Evolutionary conservation across 768 basidiomycete species (phyloP).

Genomic region (Paxillus rubicundulus): DNA sequence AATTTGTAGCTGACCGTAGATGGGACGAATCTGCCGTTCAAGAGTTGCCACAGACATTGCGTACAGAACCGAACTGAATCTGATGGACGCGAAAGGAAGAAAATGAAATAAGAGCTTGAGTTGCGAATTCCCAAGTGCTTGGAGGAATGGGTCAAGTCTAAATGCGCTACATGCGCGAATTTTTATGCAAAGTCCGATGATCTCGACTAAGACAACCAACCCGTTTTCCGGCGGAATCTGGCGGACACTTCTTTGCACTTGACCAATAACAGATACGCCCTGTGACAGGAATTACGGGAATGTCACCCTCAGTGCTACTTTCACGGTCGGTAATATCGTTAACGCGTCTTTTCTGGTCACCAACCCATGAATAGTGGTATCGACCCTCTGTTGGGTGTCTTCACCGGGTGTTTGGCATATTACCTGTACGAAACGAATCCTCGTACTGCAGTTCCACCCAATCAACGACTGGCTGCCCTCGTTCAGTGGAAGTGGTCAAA

Average conservation of each 20-base stretch:
- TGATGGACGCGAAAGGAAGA: constrained; percentile 6
- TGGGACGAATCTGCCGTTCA: constrained; percentile 81
- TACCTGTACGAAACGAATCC: constrained; percentile 81
- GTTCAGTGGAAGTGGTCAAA: constrained; percentile 67
- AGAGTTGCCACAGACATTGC: constrained; percentile 55
- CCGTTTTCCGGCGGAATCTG: constrained; percentile 24
- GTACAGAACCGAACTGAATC: constrained; percentile 5
- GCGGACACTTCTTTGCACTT: constrained; percentile 1
- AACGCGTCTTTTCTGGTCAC: neutral
- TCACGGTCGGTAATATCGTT: constrained; percentile 28
- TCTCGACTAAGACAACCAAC: constrained; percentile 15
- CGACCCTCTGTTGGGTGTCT: constrained; percentile 72
- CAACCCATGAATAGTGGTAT: constrained; percentile 44
- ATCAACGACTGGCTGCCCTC: constrained; percentile 54
- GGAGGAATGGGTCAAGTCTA: neutral
- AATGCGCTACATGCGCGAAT: constrained; percentile 15
- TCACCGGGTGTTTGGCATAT: constrained; percentile 76
- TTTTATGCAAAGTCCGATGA: constrained; percentile 22
- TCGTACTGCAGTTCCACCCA: constrained; percentile 57
- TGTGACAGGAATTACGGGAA: constrained; percentile 18
- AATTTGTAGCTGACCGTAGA: constrained; percentile 60
- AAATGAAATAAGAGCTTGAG: neutral
- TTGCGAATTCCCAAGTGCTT: constrained; percentile 3
- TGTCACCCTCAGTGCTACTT: constrained; percentile 42
- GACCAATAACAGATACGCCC: neutral